A percentile compares a stretch with the other conserved stretches of the same genome.
phyloP scores from a whole-genome alignment of 2,329 filamentous ascomycete species.

The Beauveria scarabaeidicola region DNA sequence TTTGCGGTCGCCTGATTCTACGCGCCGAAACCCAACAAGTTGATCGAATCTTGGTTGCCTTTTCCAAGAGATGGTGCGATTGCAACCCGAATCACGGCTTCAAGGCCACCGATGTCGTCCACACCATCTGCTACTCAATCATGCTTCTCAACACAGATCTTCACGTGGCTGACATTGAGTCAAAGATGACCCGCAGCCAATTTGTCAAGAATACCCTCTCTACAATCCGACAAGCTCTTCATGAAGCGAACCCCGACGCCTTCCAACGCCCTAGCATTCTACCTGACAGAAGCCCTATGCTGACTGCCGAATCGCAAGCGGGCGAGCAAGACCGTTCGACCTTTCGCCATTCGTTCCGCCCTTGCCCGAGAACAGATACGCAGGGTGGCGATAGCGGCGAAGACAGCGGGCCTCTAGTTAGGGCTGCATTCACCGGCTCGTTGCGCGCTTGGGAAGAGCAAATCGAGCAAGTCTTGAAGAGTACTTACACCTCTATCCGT shows the following conservation, averaged over 20 bases:
- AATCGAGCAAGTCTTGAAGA: constrained; percentile 82
- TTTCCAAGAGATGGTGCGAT: constrained; percentile 83
- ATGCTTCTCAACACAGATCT: constrained; percentile 93
- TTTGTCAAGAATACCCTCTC: constrained; percentile 96
- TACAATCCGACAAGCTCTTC: constrained; percentile 69
- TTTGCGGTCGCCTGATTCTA: constrained; percentile 75
- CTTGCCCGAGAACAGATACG: constrained; percentile 39
- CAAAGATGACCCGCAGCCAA: constrained; percentile 90
- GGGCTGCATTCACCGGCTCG: constrained; percentile 63
- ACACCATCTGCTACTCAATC: constrained; percentile 94
- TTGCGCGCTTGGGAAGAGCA: constrained; percentile 80
- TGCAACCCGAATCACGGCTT: constrained; percentile 93
- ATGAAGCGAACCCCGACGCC: constrained; percentile 60
- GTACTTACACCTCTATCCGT: constrained; percentile 84
- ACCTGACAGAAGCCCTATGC: constrained; percentile 31
- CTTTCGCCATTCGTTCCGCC: constrained; percentile 42
- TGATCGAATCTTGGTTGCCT: constrained; percentile 83
- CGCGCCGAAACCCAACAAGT: constrained; percentile 95
- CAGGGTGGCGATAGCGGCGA: constrained; percentile 35
- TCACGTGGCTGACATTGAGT: constrained; percentile 88
- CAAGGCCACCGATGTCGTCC: constrained; percentile 83
- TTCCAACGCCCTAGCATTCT: constrained; percentile 53
- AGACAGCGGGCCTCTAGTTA: constrained; percentile 69
- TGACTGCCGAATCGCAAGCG: constrained; percentile 25
- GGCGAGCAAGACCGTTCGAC: constrained; percentile 31